phyloP scores from a whole-genome alignment of 2,329 filamentous ascomycete species.

The Colletotrichum nymphaeae region DNA sequence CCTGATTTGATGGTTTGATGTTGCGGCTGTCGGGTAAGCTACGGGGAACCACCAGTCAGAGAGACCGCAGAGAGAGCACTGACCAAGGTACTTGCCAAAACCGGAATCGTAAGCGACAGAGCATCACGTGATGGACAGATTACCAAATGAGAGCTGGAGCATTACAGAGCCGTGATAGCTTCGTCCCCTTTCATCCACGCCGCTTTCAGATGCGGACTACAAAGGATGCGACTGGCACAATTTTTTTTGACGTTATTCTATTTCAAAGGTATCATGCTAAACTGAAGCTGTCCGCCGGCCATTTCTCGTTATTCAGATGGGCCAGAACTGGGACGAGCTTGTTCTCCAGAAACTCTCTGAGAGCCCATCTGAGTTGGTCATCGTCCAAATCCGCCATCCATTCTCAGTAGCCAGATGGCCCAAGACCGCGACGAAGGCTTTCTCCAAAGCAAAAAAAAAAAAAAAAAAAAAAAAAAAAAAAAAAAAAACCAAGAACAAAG shows the following conservation, averaged over 20 bases:
- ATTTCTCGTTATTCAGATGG: background rate
- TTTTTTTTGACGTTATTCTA: background rate
- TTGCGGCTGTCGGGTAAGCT: conserved; percentile 36
- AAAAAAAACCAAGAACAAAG: too few relatives aligned
- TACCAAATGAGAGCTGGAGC: conserved; percentile 25
- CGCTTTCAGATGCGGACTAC: background rate
- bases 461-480: too few relatives aligned
- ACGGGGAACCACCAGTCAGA: conserved; percentile 25
- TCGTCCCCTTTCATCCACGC: background rate
- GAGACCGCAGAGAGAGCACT: conserved; percentile 15
- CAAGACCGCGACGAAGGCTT: too few relatives aligned
- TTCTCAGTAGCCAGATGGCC: too few relatives aligned
- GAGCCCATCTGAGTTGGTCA: background rate
- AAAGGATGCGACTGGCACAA: background rate
- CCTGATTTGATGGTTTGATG: conserved; percentile 54
- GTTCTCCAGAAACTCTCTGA: background rate
- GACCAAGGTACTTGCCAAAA: conserved; percentile 39
- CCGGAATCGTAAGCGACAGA: conserved; percentile 33
- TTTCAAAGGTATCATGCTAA: background rate
- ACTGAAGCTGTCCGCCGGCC: background rate
- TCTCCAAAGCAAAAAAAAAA: too few relatives aligned
- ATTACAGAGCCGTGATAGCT: conserved; percentile 13
- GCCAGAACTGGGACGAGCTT: background rate
- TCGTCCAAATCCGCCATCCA: too few relatives aligned
- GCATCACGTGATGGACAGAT: conserved; percentile 27